Evolutionary conservation across 768 basidiomycete species (phyloP).

Genomic region (Kondoa subrosea): DNA sequence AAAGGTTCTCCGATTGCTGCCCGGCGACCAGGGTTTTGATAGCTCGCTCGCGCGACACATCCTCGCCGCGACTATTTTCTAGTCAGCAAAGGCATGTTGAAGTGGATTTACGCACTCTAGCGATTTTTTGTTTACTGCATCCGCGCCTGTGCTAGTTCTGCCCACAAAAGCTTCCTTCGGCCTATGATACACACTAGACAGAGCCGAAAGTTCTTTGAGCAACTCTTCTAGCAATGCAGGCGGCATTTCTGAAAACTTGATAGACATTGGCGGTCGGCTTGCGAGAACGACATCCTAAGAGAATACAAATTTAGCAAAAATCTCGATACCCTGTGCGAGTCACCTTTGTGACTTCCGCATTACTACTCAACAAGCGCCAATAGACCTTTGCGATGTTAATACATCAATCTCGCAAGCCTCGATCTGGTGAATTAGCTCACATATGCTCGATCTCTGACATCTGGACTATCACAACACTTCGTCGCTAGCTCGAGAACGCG

Average conservation of each 20-base stretch:
- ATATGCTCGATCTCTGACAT: conserved; percentile 90
- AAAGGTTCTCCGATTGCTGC: conserved; percentile 81
- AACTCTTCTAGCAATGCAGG: conserved; percentile 78
- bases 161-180: conserved; percentile 92
- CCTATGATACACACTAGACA: conserved; percentile 95
- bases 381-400: conserved; percentile 42
- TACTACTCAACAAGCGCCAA: conserved; percentile 85
- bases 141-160: conserved; percentile 68
- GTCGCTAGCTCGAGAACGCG: conserved; percentile 83
- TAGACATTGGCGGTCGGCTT: conserved; percentile 76
- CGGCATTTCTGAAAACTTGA: conserved; percentile 78
- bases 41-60: conserved; percentile 57
- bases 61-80: conserved; percentile 45
- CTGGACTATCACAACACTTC: conserved; percentile 90
- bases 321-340: conserved; percentile 14
- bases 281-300: conserved; percentile 67
- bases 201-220: conserved; percentile 65
- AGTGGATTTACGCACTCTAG: conserved; percentile 39
- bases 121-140: conserved; percentile 51
- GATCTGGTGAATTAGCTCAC: too few species aligned
- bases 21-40: conserved; percentile 81
- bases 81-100: conserved; percentile 8
- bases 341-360: conserved; percentile 89
- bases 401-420: neutral
- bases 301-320: neutral